These are phyloP conservation scores for Reticulascus tulasneorum DNA, from an alignment of 2,329 filamentous ascomycete genomes.

Conservation along the genomic window DNA sequence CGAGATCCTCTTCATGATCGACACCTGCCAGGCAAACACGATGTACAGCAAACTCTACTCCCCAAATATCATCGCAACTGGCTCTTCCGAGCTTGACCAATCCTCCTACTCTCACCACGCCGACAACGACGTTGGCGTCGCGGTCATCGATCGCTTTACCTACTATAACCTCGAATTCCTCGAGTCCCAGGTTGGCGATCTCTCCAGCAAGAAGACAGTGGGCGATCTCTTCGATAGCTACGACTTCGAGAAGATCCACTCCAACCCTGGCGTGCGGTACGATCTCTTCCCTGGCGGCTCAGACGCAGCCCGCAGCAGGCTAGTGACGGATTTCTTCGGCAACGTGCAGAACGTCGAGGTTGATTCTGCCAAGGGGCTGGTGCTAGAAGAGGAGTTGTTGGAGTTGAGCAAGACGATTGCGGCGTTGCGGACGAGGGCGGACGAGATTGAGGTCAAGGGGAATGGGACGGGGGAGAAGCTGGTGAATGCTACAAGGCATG, in stretches of 20 bases:
- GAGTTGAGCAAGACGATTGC: slow-evolving; percentile 68
- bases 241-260: slow-evolving; percentile 91
- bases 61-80: slow-evolving; percentile 95
- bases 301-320: slow-evolving; percentile 67
- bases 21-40: slow-evolving; percentile 98
- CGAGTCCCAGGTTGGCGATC: slow-evolving; percentile 81
- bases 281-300: slow-evolving; percentile 90
- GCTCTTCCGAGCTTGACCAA: slow-evolving; percentile 93
- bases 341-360: slow-evolving; percentile 97
- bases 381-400: slow-evolving; percentile 68
- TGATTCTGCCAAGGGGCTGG: slow-evolving; percentile 56
- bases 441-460: slow-evolving; percentile 33
- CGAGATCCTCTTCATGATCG: slow-evolving; percentile 99
- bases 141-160: slow-evolving; percentile 96
- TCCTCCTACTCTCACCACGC: slow-evolving; percentile 97
- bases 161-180: slow-evolving; percentile 98
- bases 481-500: slow-evolving; percentile 12
- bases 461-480: slow-evolving; percentile 11
- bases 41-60: slow-evolving; percentile 99
- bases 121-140: slow-evolving; percentile 95
- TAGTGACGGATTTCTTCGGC: slow-evolving; percentile 96
- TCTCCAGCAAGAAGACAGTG: slow-evolving; percentile 81
- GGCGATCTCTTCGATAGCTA: slow-evolving; percentile 96
- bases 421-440: slow-evolving; percentile 44
- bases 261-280: slow-evolving; percentile 85